These are phyloP conservation scores for Angomonas deanei DNA, from an alignment of 208 protist genomes.

Conservation along the genomic window DNA sequence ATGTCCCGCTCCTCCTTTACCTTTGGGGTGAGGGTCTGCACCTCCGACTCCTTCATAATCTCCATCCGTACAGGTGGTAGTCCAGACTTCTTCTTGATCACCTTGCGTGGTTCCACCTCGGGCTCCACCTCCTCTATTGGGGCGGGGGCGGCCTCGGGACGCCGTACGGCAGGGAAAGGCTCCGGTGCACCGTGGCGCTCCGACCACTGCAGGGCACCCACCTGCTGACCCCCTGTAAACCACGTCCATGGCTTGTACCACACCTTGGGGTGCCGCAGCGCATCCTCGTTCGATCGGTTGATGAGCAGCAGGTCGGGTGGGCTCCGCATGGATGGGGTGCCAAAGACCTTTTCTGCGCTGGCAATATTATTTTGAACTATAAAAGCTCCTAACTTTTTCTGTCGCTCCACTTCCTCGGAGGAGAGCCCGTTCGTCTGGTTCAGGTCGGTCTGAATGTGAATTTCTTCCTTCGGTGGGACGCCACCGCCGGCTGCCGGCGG, in stretches of 20 bases:
- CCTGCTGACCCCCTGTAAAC: constrained; percentile 31
- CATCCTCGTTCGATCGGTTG: constrained; percentile 43
- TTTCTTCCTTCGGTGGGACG: not conserved
- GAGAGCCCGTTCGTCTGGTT: not conserved
- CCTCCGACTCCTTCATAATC: constrained; percentile 30
- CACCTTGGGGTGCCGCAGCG: constrained; percentile 21
- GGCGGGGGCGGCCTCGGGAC: not conserved
- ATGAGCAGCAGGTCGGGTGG: constrained; percentile 56
- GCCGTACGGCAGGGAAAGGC: too few species aligned
- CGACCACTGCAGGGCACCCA: constrained; percentile 10
- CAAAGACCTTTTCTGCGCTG: constrained; percentile 44
- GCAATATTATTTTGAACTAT: constrained; percentile 56
- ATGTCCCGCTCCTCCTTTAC: constrained; percentile 57
- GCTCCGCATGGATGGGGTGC: constrained; percentile 11
- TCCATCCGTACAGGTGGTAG: constrained; percentile 45
- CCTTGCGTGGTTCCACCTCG: not conserved
- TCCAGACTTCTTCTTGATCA: constrained; percentile 11
- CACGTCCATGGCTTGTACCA: constrained; percentile 79
- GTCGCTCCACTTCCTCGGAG: constrained; percentile 29
- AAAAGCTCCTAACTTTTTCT: constrained; percentile 50
- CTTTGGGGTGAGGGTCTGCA: constrained; percentile 23
- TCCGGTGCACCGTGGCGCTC: not conserved
- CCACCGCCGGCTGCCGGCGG: not conserved
- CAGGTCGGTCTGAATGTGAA: not conserved
- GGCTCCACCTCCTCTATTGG: not conserved